Evolutionary conservation across 352 stramenopile genomes (phyloP).

Genomic region (Phytophthora palmivora): DNA sequence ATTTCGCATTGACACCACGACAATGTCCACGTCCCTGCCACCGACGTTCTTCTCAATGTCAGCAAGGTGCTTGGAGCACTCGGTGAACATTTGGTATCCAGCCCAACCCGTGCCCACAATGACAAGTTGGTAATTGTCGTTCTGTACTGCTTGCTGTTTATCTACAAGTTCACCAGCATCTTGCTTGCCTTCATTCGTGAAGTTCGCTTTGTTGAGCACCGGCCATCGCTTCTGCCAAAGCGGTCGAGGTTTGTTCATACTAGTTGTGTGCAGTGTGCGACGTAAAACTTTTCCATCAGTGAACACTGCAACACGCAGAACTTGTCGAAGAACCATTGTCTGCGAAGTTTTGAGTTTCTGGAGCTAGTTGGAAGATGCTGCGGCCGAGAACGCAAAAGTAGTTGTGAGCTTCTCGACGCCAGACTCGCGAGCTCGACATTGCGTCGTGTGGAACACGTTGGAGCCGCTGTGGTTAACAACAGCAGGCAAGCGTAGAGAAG

Average conservation of each 20-base stretch:
- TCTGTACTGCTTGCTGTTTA: slow-evolving; percentile 21
- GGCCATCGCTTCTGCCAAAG: slow-evolving; percentile 40
- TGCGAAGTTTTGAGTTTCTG: neutral
- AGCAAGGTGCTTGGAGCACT: slow-evolving; percentile 71
- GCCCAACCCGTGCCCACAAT: slow-evolving; percentile 83
- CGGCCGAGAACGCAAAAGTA: slow-evolving; percentile 14
- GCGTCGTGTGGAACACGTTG: slow-evolving; percentile 19
- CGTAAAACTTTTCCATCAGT: slow-evolving; percentile 19
- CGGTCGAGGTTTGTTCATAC: slow-evolving; percentile 18
- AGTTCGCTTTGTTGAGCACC: slow-evolving; percentile 30
- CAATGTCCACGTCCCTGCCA: slow-evolving; percentile 62
- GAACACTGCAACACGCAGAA: slow-evolving; percentile 20
- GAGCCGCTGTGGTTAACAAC: slow-evolving; percentile 12
- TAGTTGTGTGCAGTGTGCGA: slow-evolving; percentile 25
- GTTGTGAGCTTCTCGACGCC: slow-evolving; percentile 16
- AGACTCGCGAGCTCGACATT: slow-evolving; percentile 12
- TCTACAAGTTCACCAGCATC: neutral
- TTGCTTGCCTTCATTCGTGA: slow-evolving; percentile 22
- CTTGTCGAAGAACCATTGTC: slow-evolving; percentile 27
- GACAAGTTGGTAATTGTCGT: slow-evolving; percentile 74
- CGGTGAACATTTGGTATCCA: slow-evolving; percentile 71
- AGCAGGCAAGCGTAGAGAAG: slow-evolving; percentile 19
- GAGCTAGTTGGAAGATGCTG: neutral
- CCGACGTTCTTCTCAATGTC: slow-evolving; percentile 68
- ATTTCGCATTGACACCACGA: slow-evolving; percentile 80